Evolutionary conservation across 106 monocot species (phyloP).

Genomic region (Amphibolis antarctica): DNA sequence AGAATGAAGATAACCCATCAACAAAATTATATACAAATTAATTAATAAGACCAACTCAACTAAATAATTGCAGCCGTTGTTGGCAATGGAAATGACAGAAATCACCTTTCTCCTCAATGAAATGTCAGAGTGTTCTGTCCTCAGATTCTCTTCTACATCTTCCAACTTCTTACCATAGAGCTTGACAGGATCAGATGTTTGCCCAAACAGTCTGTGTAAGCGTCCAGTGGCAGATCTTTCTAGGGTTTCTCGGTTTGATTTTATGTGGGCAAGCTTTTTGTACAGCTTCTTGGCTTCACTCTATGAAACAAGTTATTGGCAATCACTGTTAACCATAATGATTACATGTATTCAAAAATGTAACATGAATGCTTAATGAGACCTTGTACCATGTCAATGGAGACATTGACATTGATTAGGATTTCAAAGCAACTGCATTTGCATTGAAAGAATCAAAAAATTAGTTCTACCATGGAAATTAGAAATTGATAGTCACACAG

Average conservation of each 20-base stretch:
- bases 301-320: slow-evolving; percentile 23
- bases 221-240: slow-evolving; percentile 16
- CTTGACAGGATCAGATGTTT: slow-evolving; percentile 29
- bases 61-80: background rate
- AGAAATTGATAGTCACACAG: too few relatives aligned
- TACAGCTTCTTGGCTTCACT: slow-evolving; percentile 51
- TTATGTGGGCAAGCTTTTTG: slow-evolving; percentile 43
- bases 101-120: slow-evolving; percentile 38
- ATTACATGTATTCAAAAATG: too few relatives aligned
- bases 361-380: too few relatives aligned
- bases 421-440: too few relatives aligned
- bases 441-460: too few relatives aligned
- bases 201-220: slow-evolving; percentile 43
- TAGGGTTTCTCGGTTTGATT: slow-evolving; percentile 24
- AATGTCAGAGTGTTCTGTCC: slow-evolving; percentile 48
- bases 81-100: background rate
- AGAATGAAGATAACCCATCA: too few relatives aligned
- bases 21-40: background rate
- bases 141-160: slow-evolving; percentile 69
- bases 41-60: background rate
- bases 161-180: slow-evolving; percentile 54
- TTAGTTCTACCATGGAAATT: too few relatives aligned
- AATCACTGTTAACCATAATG: background rate
- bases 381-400: too few relatives aligned
- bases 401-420: too few relatives aligned